Evolutionary conservation across 805 yeast genomes (phyloP), one percentile per base, ranked within the genome.

Genomic region (Wickerhamiella bombiphila): DNA sequence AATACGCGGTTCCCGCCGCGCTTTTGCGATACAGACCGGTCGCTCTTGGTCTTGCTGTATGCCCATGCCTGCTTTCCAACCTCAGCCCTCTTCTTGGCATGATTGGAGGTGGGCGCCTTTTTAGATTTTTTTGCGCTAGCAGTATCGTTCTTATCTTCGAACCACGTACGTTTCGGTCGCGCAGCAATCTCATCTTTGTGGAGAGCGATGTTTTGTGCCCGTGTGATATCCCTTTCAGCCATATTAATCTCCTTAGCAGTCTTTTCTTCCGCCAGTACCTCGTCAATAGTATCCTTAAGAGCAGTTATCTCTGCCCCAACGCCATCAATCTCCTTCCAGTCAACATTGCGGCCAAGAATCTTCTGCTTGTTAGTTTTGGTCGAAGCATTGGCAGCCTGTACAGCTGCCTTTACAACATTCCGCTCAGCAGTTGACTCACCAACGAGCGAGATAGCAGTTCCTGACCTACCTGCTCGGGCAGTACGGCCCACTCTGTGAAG

Each of bases 401-500:
- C 74, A 3, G 94, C 93, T 14, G 75, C 82, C 55, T 81, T 85
- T n/a, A 91, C 97, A 49, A 91, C 82, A 34, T 69, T 63, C 60
- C 98, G 74, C 46, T 91, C 98, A 41, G 68, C 71, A n/a, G 82
- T 65, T 0, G 80, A 65, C 56, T 91, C 98, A 14, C 97, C 96
- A 11, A 91, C 98, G 59, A 91, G 75, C 2, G 96, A 77, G 29
- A 91, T 78, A 32, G 96, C 80, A 40, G 72, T 72, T 69, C 99
- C 99, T 38, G 80, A 82, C 61, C 97, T 74, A 16, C 97, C 97
- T 36, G 96, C 99, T 72, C 99, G 82, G 7, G 99, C 99, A 39
- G 97, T 91, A 70, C 98, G 81, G 61, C 98, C 98, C 42, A 91
- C 95, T 67, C 98, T 80, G 63, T 91, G 98, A 52, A 91, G 66